A percentile compares a stretch with the other conserved stretches of the same genome.
These are phyloP conservation scores for Melaleuca alternifolia DNA, from an alignment of 345 rosid genomes.

Conservation along the genomic window DNA sequence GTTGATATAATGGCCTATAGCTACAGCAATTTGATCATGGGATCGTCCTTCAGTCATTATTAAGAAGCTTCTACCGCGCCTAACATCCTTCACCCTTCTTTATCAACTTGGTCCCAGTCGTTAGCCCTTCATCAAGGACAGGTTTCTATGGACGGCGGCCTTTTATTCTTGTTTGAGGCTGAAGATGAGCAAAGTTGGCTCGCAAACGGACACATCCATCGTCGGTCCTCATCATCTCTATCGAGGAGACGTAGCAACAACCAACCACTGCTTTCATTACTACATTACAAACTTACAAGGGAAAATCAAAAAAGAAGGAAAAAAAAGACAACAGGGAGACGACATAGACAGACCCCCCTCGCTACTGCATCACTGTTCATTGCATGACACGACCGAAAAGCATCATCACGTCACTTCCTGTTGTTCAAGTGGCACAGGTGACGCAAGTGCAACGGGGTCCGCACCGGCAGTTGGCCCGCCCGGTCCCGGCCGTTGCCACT, in stretches of 20 bases:
- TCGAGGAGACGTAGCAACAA: neutral
- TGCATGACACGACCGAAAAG: neutral
- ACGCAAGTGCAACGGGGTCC: slow-evolving; percentile 25
- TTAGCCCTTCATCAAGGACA: neutral
- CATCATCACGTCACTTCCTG: neutral
- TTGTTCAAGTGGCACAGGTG: slow-evolving; percentile 15
- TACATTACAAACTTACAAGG: neutral
- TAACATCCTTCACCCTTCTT: neutral
- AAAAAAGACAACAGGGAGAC: neutral
- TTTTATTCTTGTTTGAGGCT: neutral
- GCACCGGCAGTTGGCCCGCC: slow-evolving; percentile 25
- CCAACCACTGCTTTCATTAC: neutral
- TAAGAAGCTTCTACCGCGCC: neutral
- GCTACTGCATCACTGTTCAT: neutral
- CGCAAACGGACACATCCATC: neutral
- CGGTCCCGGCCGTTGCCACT: slow-evolving; percentile 1
- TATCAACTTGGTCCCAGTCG: neutral
- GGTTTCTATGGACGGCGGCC: neutral
- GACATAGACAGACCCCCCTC: neutral
- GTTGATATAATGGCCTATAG: neutral
- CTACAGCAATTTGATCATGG: neutral
- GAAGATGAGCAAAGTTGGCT: neutral
- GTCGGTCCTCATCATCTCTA: neutral
- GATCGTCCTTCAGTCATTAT: neutral
- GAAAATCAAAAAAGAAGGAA: neutral